Evolutionary conservation across 1,139 yeast genomes (phyloP), one percentile per base, ranked within the genome.

Genomic region (Candida sanyaensis): DNA sequence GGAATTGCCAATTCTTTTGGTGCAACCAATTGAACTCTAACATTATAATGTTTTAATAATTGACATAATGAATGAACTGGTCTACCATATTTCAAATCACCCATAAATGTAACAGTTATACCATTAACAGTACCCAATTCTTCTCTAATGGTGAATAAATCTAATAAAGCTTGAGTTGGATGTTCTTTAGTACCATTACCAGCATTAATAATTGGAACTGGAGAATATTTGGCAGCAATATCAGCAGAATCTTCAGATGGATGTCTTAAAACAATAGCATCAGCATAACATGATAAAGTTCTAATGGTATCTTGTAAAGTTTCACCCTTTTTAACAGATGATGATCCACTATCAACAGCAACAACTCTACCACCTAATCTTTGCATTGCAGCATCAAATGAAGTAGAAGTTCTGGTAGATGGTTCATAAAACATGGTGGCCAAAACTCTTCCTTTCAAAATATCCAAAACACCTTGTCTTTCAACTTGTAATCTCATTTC

Each of bases 351-450:
- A 55, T 89, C 79, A 55, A 95, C 87, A 46, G 96, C 82, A 58
- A 95, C 88, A 57, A 92, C 97, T 69, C 96, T 85, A 66, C 99
- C 99, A 68, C 99, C 99, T 62, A 95, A 80, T 76, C 99, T 88
- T 78, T 95, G 98, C 99, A 95, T 95, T 53, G 99, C 99, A 60
- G 97, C 97, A 69, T 95, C 96, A 67, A 95, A 95, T 1, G 98
- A 92, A 24, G 97, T 84, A 13, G 96, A 83, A 30, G 99, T 95
- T 72, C 99, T 83, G 42, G 99, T 95, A 9, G 97, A 90, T 60
- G 99, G 99, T 75, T 95, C 99, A 69, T 91, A 95, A 77, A 95
- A 95, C 79, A 95, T 86, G 24, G 98, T 93, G 45, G 97, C 90
- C 64, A 95, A 78, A 46, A 95, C 85, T 65, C 96, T 85, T 53